phyloP scores from a whole-genome alignment of 192 early-diverging fungal genomes.

The Podila minutissima region DNA sequence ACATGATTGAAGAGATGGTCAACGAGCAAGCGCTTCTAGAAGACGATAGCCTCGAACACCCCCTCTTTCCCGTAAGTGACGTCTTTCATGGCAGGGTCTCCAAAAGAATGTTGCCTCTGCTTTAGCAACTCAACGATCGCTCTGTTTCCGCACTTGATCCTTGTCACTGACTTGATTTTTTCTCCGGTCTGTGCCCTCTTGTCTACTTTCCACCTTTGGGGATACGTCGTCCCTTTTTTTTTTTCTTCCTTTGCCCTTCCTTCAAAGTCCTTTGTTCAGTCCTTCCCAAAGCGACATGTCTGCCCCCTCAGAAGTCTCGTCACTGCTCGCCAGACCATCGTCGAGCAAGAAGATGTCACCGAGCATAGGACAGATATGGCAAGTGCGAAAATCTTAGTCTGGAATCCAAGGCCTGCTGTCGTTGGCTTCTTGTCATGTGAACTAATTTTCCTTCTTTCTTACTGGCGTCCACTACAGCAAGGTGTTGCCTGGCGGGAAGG shows the following conservation, averaged over 20 bases:
- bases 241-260: background rate
- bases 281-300: slow-evolving; percentile 6
- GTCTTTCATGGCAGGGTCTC: background rate
- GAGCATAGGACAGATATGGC: slow-evolving; percentile 20
- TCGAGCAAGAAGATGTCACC: slow-evolving; percentile 26
- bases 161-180: background rate
- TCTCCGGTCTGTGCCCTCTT: background rate
- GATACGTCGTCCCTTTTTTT: background rate
- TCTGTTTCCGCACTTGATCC: background rate
- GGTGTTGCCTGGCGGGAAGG: slow-evolving; percentile 35
- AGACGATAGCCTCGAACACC: background rate
- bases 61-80: background rate
- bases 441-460: background rate
- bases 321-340: slow-evolving; percentile 22
- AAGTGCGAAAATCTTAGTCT: slow-evolving; percentile 4
- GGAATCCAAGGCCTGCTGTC: background rate
- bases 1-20: background rate
- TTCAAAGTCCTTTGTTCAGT: background rate
- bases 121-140: background rate
- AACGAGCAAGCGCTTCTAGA: background rate
- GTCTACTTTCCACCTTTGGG: background rate
- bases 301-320: slow-evolving; percentile 14
- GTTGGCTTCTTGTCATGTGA: background rate
- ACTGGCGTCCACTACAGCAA: slow-evolving; percentile 11
- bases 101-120: too few relatives aligned